phyloP scores from a whole-genome alignment of 1,284 basidiomycete species.

The Cryptococcus maquisensis region DNA sequence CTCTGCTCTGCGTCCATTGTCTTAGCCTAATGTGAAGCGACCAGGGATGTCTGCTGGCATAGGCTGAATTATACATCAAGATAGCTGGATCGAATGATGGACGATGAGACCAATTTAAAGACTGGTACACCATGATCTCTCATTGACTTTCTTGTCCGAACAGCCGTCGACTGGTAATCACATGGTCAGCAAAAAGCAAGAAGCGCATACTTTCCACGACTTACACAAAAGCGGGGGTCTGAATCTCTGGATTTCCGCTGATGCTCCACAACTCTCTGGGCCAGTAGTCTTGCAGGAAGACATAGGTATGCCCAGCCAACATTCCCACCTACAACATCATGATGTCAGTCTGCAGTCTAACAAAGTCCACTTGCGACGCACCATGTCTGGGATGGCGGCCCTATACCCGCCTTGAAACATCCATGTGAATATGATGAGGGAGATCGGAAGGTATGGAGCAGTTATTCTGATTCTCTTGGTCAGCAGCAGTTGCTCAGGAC shows the following conservation, averaged over 20 bases:
- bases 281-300: slow-evolving; percentile 95
- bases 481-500: not conserved
- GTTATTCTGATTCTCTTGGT: slow-evolving; percentile 57
- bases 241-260: slow-evolving; percentile 55
- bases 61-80: no score
- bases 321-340: slow-evolving; percentile 58
- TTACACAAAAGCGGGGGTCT: slow-evolving; percentile 73
- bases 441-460: slow-evolving; percentile 89
- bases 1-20: no score
- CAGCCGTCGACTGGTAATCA: slow-evolving; percentile 12
- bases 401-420: slow-evolving; percentile 79
- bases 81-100: no score
- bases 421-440: slow-evolving; percentile 84
- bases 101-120: no score
- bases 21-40: no score
- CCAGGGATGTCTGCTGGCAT: no score
- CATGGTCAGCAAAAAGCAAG: no score
- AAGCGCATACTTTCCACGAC: slow-evolving; percentile 43
- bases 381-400: slow-evolving; percentile 76
- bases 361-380: slow-evolving; percentile 39
- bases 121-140: not conserved
- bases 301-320: slow-evolving; percentile 82
- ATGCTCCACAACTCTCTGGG: slow-evolving; percentile 69
- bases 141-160: slow-evolving; percentile 15
- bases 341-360: slow-evolving; percentile 11